A percentile compares a stretch with the other conserved stretches of the same genome.
These are phyloP conservation scores for Rhizoclosmatium globosum DNA, from an alignment of 192 early-diverging fungal species.

Conservation along the genomic window DNA sequence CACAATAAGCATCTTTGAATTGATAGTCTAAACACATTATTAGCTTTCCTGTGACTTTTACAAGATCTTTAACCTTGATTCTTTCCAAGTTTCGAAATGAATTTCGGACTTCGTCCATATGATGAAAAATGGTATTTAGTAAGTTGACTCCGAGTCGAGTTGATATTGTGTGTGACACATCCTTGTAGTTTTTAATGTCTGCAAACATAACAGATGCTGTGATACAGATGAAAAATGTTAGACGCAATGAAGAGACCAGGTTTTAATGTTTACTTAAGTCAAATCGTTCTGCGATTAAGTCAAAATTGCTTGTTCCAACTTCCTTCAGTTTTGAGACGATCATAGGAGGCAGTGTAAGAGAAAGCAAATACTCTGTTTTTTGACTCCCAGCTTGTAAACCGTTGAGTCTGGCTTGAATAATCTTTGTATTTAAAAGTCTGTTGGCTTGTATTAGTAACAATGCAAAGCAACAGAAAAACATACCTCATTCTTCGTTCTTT, in stretches of 20 bases:
- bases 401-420: conserved; percentile 49
- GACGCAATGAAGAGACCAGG: background rate
- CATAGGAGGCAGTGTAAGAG: conserved; percentile 50
- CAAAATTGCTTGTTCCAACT: conserved; percentile 49
- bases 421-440: conserved; percentile 53
- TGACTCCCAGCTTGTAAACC: conserved; percentile 44
- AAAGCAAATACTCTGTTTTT: conserved; percentile 58
- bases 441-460: background rate
- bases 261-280: conserved; percentile 25
- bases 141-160: conserved; percentile 47
- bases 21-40: conserved; percentile 49
- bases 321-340: conserved; percentile 56
- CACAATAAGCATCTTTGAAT: conserved; percentile 57
- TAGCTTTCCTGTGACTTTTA: background rate
- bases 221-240: background rate
- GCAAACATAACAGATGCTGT: conserved; percentile 61
- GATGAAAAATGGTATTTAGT: conserved; percentile 55
- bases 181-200: conserved; percentile 60
- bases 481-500: conserved; percentile 38
- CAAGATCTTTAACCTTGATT: conserved; percentile 50
- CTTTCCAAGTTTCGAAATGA: conserved; percentile 44
- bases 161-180: conserved; percentile 45
- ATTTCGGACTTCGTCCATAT: conserved; percentile 51
- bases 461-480: background rate
- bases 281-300: conserved; percentile 55